Base-by-base conservation (phyloP, 345 rosid genomes). In the Gossypium australe region DNA sequence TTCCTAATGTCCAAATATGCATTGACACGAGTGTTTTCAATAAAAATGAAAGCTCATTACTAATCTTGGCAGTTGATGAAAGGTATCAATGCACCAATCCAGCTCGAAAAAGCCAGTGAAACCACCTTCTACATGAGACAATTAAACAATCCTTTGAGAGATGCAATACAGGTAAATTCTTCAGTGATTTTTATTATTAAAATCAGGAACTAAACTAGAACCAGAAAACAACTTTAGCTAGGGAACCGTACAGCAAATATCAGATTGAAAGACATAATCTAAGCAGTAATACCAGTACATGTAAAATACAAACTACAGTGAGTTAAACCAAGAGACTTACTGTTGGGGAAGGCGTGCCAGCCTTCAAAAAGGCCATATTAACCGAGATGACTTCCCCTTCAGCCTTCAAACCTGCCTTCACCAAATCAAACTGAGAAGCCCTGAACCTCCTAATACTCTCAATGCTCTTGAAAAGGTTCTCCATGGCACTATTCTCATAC, bases 281-380 rank as follows among this genome's bases (percentile, higher is more conserved):
- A 3, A 63, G 13, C 41, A 63, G 14, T 9, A n/a, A 11, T 41
- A 34, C 67, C 41, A 14, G 49, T n/a, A 34, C 2, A 34, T 34
- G 41, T 34, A 34, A 34, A 34, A 34, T 34, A 34, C 41, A 64
- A n/a, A 41, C 14, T 9, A 3, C 12, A 27, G 11, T 10, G 14
- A 34, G 12, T 17, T 64, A 16, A 11, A 65, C 7, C 13, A 9
- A 5, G 9, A 43, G 3, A 76, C 86, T 84, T 83, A 94, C 98
- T 8, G 96, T 89, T 34, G 99, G 97, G 70, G 98, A 89, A 45
- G 98, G 98, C 6, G 91, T 95, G 81, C 98, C 99, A 74, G 98
- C 97, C 74, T 90, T 90, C 59, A 95, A 89, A 82, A 82, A 91
- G 62, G 67, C 88, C 91, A 90, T 87, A 74, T 91, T 95, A 69